Conservation (phyloP, 805 yeast genomes). For the Isabelozyma gotoi region DNA sequence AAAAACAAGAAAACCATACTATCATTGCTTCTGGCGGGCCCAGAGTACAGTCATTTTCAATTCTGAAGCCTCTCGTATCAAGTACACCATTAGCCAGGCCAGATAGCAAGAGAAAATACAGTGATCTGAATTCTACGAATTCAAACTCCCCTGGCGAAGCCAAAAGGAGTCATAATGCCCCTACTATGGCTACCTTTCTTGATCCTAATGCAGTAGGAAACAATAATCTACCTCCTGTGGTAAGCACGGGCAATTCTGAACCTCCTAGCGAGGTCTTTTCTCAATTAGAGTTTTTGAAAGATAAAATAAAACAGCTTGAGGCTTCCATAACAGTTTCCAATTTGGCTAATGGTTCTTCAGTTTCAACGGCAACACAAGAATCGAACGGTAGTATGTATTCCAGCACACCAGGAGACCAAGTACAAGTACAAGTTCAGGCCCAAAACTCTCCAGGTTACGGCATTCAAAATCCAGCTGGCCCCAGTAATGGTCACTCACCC, state of each 20-base stretch:
- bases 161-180: neutral
- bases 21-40: neutral
- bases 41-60: neutral
- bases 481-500: no score
- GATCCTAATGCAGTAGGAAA: neutral
- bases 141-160: no score
- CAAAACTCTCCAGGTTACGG: neutral
- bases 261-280: conserved; percentile 4
- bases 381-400: neutral
- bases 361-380: neutral
- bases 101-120: no score
- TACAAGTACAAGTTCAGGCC: no score
- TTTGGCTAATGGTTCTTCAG: no score
- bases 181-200: neutral
- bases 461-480: no score
- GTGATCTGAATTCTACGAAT: no score
- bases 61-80: neutral
- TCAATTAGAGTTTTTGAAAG: conserved; percentile 35
- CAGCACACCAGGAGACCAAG: neutral
- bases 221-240: no score
- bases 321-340: conserved; percentile 41
- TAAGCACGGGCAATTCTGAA: neutral
- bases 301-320: conserved; percentile 45
- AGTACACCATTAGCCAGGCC: no score
- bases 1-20: neutral